Conservation (phyloP, 1,284 basidiomycete genomes). For the Rhodotorula sp. region DNA sequence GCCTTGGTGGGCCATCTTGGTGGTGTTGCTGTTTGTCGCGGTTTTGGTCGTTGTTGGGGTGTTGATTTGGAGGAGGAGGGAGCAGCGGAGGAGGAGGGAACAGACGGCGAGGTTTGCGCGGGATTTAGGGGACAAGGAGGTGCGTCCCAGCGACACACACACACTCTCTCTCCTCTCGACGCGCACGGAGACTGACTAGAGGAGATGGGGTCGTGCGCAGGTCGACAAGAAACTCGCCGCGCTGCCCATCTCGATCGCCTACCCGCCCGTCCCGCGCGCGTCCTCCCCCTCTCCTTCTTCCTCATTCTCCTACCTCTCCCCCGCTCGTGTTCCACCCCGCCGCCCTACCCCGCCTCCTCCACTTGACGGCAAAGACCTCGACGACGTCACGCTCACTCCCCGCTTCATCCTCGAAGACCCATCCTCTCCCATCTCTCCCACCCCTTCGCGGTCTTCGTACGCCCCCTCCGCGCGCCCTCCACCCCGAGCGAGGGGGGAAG, state of each 20-base stretch:
- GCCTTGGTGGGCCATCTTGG: conserved; percentile 36
- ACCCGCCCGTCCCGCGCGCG: conserved; percentile 23
- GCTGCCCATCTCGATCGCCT: conserved; percentile 24
- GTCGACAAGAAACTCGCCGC: conserved; percentile 33
- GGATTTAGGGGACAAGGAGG: conserved; percentile 29
- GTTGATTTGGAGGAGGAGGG: conserved; percentile 26
- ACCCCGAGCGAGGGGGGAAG: too few species aligned
- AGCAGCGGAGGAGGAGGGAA: conserved; percentile 26
- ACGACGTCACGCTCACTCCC: conserved; percentile 8
- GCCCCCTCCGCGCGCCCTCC: not conserved
- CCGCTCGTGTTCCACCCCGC: not conserved
- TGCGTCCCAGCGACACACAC: conserved; percentile 1
- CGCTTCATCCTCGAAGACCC: conserved; percentile 32
- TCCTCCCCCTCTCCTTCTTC: not conserved
- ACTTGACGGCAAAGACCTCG: not conserved
- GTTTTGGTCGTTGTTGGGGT: not conserved
- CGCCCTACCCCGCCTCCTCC: not conserved
- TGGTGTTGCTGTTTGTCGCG: conserved; percentile 12
- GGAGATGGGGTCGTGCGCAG: not conserved
- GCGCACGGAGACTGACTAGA: not conserved
- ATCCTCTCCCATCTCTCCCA: conserved; percentile 17
- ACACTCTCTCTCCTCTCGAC: not conserved
- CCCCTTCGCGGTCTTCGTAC: conserved; percentile 8
- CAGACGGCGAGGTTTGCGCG: conserved; percentile 27
- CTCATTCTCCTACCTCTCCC: conserved; percentile 7